Evolutionary conservation across 805 yeast genomes (phyloP).

Genomic region (Candida nonsorbophila): DNA sequence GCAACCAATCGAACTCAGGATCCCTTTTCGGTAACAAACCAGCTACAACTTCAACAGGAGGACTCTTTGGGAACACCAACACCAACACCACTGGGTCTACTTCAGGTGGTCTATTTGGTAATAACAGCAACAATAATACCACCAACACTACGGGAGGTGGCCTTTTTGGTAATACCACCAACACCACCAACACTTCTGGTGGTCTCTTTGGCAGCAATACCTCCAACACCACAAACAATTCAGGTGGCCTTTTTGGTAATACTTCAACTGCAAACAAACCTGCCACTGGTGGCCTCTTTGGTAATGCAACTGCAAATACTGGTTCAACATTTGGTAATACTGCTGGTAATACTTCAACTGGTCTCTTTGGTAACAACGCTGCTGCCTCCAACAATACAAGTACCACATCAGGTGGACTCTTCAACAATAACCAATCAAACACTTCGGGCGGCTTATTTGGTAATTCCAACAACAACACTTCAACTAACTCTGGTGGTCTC

Average conservation of each 20-base stretch:
- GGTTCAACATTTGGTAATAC: conserved; percentile 12
- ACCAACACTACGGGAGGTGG: conserved; percentile 9
- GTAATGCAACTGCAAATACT: conserved; percentile 5
- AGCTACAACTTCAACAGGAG: conserved; percentile 11
- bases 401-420: conserved; percentile 13
- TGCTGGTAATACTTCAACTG: conserved; percentile 7
- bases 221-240: conserved; percentile 6
- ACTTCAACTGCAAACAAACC: conserved; percentile 4
- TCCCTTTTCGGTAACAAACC: conserved; percentile 10
- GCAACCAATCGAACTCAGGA: conserved; percentile 7
- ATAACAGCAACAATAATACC: conserved; percentile 3
- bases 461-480: conserved; percentile 5
- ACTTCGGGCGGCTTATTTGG: conserved; percentile 21
- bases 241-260: conserved; percentile 19
- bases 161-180: conserved; percentile 8
- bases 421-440: conserved; percentile 7
- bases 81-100: conserved; percentile 1
- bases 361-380: conserved; percentile 12
- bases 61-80: conserved; percentile 11
- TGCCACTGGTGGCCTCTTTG: conserved; percentile 10
- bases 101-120: conserved; percentile 13
- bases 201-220: conserved; percentile 9
- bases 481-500: conserved; percentile 12
- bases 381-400: conserved; percentile 6
- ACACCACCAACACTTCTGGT: conserved; percentile 6